These are phyloP conservation scores for Eleusine coracana DNA, from an alignment of 176 grass and related monocot genomes.

Conservation along the genomic window DNA sequence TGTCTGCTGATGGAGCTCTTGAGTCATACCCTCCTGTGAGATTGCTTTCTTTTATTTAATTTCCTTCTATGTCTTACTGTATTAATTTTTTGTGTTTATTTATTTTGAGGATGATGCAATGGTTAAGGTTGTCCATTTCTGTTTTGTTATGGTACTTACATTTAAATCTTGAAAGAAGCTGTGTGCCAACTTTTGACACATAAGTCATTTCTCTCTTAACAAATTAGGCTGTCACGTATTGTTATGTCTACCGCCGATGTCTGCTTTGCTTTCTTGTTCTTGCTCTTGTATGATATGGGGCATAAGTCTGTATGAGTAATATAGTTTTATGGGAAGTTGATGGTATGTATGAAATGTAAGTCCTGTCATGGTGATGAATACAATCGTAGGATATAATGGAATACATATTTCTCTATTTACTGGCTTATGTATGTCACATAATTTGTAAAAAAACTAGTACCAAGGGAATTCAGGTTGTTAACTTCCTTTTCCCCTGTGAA, in stretches of 20 bases:
- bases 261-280: conserved; percentile 10
- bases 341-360: background rate
- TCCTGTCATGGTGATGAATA: background rate
- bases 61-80: background rate
- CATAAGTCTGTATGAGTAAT: background rate
- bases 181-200: background rate
- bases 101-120: conserved; percentile 7
- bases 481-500: conserved; percentile 37
- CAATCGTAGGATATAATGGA: conserved; percentile 9
- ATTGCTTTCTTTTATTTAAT: conserved; percentile 19
- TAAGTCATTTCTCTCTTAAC: conserved; percentile 6
- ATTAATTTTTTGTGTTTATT: background rate
- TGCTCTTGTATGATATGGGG: background rate
- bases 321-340: background rate
- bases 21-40: conserved; percentile 97
- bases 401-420: conserved; percentile 14
- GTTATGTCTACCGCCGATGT: background rate
- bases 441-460: background rate
- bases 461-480: conserved; percentile 18
- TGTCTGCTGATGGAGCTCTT: conserved; percentile 82
- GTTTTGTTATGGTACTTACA: background rate
- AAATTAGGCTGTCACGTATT: conserved; percentile 5
- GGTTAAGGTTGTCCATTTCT: conserved; percentile 5
- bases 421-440: background rate
- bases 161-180: conserved; percentile 14